Conservation (phyloP, 2,329 filamentous ascomycete genomes). For the Decorospora gaudefroyi region DNA sequence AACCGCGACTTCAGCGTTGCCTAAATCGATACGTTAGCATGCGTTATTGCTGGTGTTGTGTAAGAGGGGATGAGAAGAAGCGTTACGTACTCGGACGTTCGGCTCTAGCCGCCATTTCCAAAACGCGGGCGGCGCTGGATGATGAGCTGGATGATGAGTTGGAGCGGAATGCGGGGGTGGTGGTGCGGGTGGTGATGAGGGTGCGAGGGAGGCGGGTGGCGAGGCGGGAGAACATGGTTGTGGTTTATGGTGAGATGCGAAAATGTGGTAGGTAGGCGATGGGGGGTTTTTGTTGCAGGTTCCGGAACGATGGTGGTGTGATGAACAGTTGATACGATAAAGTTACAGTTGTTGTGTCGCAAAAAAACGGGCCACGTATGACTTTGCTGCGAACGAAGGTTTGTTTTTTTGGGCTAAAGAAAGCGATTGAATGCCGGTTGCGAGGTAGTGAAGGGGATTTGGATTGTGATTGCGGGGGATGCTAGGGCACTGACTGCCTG, state of each 20-base stretch:
- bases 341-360: too few species aligned
- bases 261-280: too few species aligned
- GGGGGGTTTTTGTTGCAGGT: neutral
- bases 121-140: conserved; percentile 31
- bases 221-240: conserved; percentile 24
- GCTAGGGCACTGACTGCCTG: conserved; percentile 5
- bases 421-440: neutral
- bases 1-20: conserved; percentile 35
- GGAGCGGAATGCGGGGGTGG: conserved; percentile 33
- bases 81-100: conserved; percentile 41
- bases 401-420: neutral
- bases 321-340: too few species aligned
- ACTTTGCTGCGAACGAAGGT: too few species aligned
- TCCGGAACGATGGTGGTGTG: too few species aligned
- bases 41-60: neutral
- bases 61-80: too few species aligned
- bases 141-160: conserved; percentile 37
- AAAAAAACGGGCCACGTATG: too few species aligned
- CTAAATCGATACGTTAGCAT: conserved; percentile 11
- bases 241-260: neutral
- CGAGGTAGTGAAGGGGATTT: neutral
- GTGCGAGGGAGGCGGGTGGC: conserved; percentile 32
- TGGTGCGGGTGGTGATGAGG: conserved; percentile 26
- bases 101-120: conserved; percentile 38
- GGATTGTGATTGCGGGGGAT: conserved; percentile 13